These are phyloP conservation scores for Fusarium tjaetaba DNA, from an alignment of 2,329 filamentous ascomycete species.

Conservation along the genomic window DNA sequence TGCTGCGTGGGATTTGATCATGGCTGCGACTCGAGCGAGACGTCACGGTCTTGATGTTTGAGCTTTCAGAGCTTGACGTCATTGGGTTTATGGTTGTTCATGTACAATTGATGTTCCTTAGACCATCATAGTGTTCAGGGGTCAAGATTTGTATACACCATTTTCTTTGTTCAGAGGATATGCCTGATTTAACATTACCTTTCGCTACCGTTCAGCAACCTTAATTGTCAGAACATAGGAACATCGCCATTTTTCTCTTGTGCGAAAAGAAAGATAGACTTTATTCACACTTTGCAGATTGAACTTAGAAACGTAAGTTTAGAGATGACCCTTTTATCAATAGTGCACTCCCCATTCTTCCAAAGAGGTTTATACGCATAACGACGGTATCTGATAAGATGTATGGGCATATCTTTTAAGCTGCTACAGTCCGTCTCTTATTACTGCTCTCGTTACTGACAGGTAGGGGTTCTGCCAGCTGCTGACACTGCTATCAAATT, in stretches of 20 bases:
- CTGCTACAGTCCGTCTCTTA: fast-evolving
- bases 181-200: fast-evolving
- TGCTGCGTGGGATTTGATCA: background rate
- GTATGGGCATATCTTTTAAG: fast-evolving
- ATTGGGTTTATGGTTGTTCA: too few relatives aligned
- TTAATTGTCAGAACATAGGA: fast-evolving
- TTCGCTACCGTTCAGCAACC: fast-evolving
- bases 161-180: background rate
- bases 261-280: fast-evolving
- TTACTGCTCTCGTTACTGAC: fast-evolving
- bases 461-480: background rate
- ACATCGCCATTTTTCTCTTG: too few relatives aligned
- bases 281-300: fast-evolving
- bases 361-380: fast-evolving
- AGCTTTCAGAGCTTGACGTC: fast-evolving
- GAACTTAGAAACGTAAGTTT: background rate
- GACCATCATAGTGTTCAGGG: fast-evolving
- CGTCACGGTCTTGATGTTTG: fast-evolving
- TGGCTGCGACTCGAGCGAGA: background rate
- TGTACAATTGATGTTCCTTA: fast-evolving
- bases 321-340: background rate
- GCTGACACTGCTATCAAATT: background rate
- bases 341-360: fast-evolving
- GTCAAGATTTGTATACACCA: too few relatives aligned
- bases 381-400: fast-evolving